phyloP scores from a whole-genome alignment of 805 yeast genomes.

The Hanseniaspora clermontiae region DNA sequence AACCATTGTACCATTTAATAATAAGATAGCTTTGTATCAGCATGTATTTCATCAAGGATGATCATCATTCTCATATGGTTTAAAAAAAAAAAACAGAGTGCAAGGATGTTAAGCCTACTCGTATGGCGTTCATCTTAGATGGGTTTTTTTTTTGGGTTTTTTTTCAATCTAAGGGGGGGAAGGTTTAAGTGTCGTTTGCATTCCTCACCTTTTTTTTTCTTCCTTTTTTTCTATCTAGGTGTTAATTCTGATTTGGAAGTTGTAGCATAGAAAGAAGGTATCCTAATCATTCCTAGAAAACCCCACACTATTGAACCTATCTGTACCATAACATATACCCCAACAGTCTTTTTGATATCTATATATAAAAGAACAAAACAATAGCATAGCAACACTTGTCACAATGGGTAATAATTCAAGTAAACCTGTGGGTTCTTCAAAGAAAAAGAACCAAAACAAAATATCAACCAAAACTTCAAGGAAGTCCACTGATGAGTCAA shows the following conservation, averaged over 20 bases:
- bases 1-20: too few relatives aligned
- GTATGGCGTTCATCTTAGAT: too few relatives aligned
- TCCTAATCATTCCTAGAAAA: background rate
- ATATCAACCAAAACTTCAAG: background rate
- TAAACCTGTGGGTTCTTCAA: slow-evolving; percentile 5
- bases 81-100: too few relatives aligned
- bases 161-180: background rate
- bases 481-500: background rate
- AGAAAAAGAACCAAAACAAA: background rate
- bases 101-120: too few relatives aligned
- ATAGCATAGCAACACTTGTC: too few relatives aligned
- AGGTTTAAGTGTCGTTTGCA: background rate
- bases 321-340: background rate
- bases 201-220: background rate
- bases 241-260: background rate
- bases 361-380: too few relatives aligned
- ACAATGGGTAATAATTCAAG: slow-evolving; percentile 12
- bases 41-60: too few relatives aligned
- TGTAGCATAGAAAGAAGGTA: too few relatives aligned
- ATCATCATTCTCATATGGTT: too few relatives aligned
- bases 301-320: background rate
- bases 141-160: too few relatives aligned
- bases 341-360: too few relatives aligned
- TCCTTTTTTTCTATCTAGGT: background rate
- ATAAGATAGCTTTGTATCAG: too few relatives aligned